Percentiles rank a stretch among this genome's conserved stretches.
Conservation (phyloP, 2,329 filamentous ascomycete genomes). For the Epichloe aotearoae region DNA sequence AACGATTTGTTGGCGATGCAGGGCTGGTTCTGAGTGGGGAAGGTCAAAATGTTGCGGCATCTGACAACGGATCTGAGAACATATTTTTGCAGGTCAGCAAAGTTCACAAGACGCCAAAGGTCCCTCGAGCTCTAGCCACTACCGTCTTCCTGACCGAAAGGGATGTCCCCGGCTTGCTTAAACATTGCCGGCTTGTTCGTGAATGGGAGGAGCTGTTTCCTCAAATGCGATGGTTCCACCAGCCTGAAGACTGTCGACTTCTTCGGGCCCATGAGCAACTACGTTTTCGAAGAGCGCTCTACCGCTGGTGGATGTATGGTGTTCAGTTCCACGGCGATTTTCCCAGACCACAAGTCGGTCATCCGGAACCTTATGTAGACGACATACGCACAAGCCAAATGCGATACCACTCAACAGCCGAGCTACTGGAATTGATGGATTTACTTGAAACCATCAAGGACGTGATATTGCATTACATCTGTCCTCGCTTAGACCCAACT, state of each 20-base stretch:
- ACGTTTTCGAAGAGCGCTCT: conserved; percentile 37
- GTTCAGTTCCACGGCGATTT: conserved; percentile 36
- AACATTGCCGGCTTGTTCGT: conserved; percentile 22
- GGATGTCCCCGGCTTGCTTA: conserved; percentile 21
- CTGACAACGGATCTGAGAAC: background rate
- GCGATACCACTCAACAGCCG: conserved; percentile 28
- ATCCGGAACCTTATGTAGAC: conserved; percentile 26
- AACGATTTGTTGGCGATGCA: conserved; percentile 20
- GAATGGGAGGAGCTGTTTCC: conserved; percentile 28
- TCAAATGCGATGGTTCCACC: conserved; percentile 33
- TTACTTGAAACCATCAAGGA: conserved; percentile 31
- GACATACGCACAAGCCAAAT: conserved; percentile 30
- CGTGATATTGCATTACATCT: conserved; percentile 31
- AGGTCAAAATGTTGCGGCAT: background rate
- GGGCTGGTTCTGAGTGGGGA: conserved; percentile 14
- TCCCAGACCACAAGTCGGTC: conserved; percentile 22
- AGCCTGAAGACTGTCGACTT: conserved; percentile 30
- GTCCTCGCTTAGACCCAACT: conserved; percentile 28
- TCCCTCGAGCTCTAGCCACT: conserved; percentile 3
- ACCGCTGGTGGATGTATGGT: conserved; percentile 41
- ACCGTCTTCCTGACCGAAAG: conserved; percentile 17
- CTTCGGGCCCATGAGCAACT: conserved; percentile 28
- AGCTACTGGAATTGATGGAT: conserved; percentile 32
- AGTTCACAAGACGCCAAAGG: background rate
- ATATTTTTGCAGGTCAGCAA: conserved; percentile 13